Percentiles rank a stretch among this genome's conserved stretches.
phyloP scores from a whole-genome alignment of 495 filamentous ascomycete genomes.

The Hypoxylon fragiforme region DNA sequence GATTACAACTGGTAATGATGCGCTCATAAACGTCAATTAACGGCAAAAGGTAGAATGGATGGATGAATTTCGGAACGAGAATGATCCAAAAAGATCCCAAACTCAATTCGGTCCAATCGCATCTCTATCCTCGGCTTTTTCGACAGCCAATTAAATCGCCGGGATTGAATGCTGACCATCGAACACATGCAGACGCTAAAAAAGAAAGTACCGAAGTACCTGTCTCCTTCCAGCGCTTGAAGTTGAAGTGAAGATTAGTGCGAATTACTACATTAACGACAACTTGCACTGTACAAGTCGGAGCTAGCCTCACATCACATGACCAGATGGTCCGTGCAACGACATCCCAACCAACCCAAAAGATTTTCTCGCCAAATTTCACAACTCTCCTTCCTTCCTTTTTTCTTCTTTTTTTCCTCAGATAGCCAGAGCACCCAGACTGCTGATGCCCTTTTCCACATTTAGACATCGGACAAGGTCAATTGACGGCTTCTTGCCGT shows the following conservation, averaged over 20 bases:
- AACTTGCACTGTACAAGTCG: too few species aligned
- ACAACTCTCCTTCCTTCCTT: conserved; percentile 35
- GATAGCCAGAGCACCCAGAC: conserved; percentile 54
- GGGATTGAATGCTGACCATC: conserved; percentile 19
- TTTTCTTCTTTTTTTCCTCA: conserved; percentile 51
- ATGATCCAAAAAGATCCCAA: conserved; percentile 3
- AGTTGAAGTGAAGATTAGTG: too few species aligned
- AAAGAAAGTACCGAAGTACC: conserved; percentile 24
- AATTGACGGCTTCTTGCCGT: conserved; percentile 45
- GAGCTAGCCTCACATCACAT: too few species aligned
- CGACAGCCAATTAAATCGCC: conserved; percentile 16
- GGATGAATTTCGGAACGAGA: conserved; percentile 10
- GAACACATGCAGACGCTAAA: conserved; percentile 4
- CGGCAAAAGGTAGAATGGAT: conserved; percentile 18
- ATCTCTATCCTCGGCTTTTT: conserved; percentile 30
- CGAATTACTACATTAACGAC: too few species aligned
- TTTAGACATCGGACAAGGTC: conserved; percentile 42
- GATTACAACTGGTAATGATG: conserved; percentile 9
- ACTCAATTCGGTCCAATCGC: conserved; percentile 21
- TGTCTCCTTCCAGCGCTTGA: neutral
- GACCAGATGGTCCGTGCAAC: conserved; percentile 26
- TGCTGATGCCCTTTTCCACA: conserved; percentile 37
- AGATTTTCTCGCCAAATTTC: conserved; percentile 26
- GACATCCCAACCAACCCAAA: too few species aligned
- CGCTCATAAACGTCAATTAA: conserved; percentile 19